Base-by-base conservation (phyloP, 2,329 filamentous ascomycete species). In the Colletotrichum sp. region DNA sequence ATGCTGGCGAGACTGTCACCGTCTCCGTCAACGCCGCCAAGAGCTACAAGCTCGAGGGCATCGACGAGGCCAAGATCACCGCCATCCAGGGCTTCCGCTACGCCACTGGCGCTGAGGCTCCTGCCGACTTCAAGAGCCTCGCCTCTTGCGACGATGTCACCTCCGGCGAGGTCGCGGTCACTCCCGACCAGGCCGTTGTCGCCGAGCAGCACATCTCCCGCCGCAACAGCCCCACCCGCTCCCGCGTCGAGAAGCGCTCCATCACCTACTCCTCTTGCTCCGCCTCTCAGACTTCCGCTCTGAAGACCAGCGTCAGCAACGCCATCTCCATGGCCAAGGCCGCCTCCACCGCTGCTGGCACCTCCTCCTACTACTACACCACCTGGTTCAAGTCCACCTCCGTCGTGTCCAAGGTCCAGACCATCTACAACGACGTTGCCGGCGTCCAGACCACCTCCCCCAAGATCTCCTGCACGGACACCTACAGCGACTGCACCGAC, bases 301-400 rank as follows among this genome's bases (percentile, higher is more conserved):
- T 76, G 57, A 76, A 69, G 64, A 69, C 74, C 13, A 60, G 57
- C 28, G 74, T 76, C 28, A 18, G 26, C 28, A 44, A 76, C 28
- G 74, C 74, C 65, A 76, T 76, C 12, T 76, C 74, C 65, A 76
- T 76, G 74, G 70, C 74, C 21, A 64, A 52, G 18, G 71, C 71
- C 8, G 74, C 74, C 8, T 76, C 63, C 74, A 74, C 74, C 5
- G 74, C 70, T 6, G 74, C 74, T 3, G 59, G 59, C 8, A 21
- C 70, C 26, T 59, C 44, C 1, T 13, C 59, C 34, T 52, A 44
- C 71, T 76, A 73, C 74, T 76, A 69, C 65, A 76, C 74, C 28
- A 76, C 74, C 8, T 76, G 74, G 72, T 76, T 76, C 65, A 76
- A 69, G 44, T 73, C 74, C 18, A 76, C 74, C 49, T 76, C 74